Evolutionary conservation across 495 filamentous ascomycete genomes (phyloP), one percentile per base, ranked within the genome.

Genomic region (Alectoria sarmentosa): DNA sequence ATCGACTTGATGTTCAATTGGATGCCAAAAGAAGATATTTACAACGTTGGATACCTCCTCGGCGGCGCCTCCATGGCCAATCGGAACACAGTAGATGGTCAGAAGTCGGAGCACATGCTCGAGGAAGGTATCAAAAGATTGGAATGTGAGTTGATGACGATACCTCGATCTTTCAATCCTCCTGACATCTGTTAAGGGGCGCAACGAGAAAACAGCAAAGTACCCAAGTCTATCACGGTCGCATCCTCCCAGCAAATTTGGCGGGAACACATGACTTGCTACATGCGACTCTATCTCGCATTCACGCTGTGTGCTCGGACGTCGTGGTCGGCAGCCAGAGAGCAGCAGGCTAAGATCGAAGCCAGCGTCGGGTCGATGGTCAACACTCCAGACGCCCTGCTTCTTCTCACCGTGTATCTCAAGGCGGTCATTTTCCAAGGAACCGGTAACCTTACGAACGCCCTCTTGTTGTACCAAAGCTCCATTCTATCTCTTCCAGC

Each of bases 341-440:
- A 77, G 63, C 70, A 75, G 15, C 64, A 85, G 11, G 70, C 74
- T 13, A 72, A 78, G 36, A 74, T 84, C 15, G 72, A 73, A 13
- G 68, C 76, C 36, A 70, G 71, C 39, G 65, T 74, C 9, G 69
- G 74, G 58, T 74, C 73, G 26, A 73, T 76, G 60, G 76, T 70
- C 26, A 73, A 73, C 10, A 56, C 66, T 69, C 71, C 81, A 41
- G 65, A 77, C 4, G 69, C 74, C 13, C 75, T 86, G 4, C 66
- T 72, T 38, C 78, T 76, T 19, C 69, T 85, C 15, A 74, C 82
- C 7, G 63, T 76, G 1, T 98, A 97, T 72, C 86, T 96, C 11
- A 72, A 79, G 9, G 94, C 88, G 3, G 83, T 88, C 37, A 88
- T 92, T 68, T 76, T 84, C 49, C 95, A 99, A 73, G 91, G 88